A percentile compares a stretch with the other conserved stretches of the same genome.
phyloP scores from a whole-genome alignment of 768 basidiomycete species.

The Multifurca ochricompacta region DNA sequence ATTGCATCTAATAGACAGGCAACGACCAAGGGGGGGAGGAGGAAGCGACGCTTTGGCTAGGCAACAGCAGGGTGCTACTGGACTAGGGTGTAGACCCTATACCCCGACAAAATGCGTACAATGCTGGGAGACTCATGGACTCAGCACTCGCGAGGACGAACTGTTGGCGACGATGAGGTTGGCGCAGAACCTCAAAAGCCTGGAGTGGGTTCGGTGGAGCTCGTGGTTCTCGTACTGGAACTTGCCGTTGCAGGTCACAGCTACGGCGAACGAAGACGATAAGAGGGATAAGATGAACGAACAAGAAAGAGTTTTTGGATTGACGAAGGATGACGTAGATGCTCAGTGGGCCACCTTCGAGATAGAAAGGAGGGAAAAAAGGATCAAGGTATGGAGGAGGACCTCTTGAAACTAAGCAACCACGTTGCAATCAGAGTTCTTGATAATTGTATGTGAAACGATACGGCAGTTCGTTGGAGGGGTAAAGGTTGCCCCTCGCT shows the following conservation, averaged over 20 bases:
- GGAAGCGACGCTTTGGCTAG: too few species aligned
- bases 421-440: neutral
- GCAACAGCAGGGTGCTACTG: neutral
- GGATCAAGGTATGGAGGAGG: conserved; percentile 36
- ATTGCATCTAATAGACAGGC: conserved; percentile 7
- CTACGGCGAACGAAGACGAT: neutral
- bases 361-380: conserved; percentile 34
- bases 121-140: conserved; percentile 17
- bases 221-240: conserved; percentile 24
- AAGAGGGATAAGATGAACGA: neutral
- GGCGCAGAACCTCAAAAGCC: conserved; percentile 16
- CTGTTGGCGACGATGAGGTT: conserved; percentile 18
- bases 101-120: conserved; percentile 19
- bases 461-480: too few species aligned
- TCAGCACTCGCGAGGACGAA: conserved; percentile 16
- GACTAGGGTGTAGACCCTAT: conserved; percentile 13
- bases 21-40: conserved; percentile 4
- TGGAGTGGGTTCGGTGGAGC: conserved; percentile 20
- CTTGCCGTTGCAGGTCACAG: conserved; percentile 1
- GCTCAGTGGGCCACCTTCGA: conserved; percentile 33
- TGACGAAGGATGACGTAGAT: neutral
- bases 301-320: too few species aligned
- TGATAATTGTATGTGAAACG: too few species aligned
- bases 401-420: conserved; percentile 31
- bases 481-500: too few species aligned